phyloP scores from a whole-genome alignment of 2,329 filamentous ascomycete species.

The Stachybotrys chlorohalonatus region DNA sequence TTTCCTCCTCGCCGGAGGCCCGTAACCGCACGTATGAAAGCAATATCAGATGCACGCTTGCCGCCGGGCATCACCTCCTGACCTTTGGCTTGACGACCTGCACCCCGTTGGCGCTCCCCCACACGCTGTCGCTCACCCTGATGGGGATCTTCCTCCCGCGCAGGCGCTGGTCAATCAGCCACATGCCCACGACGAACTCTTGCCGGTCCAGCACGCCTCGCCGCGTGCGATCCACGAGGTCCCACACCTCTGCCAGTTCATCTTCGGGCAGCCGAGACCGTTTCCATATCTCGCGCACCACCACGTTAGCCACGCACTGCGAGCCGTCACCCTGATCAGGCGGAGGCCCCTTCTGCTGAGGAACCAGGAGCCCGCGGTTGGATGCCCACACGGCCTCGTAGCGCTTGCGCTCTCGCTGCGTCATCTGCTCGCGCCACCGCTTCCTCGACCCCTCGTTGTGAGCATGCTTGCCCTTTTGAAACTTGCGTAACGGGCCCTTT shows the following conservation, averaged over 20 bases:
- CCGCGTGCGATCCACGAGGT: slow-evolving; percentile 53
- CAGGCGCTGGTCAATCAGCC: slow-evolving; percentile 74
- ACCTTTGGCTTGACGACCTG: slow-evolving; percentile 24
- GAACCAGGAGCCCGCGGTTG: slow-evolving; percentile 54
- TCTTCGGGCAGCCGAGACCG: slow-evolving; percentile 58
- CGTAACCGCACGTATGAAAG: background rate
- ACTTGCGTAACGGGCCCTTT: slow-evolving; percentile 39
- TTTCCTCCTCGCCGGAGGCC: background rate
- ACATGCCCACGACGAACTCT: slow-evolving; percentile 77
- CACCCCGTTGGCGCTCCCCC: slow-evolving; percentile 55
- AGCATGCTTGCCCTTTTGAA: slow-evolving; percentile 51
- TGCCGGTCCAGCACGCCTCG: slow-evolving; percentile 51
- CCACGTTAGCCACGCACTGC: slow-evolving; percentile 54
- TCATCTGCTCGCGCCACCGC: slow-evolving; percentile 69
- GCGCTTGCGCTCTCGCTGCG: slow-evolving; percentile 61
- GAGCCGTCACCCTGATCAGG: slow-evolving; percentile 16
- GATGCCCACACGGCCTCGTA: slow-evolving; percentile 83
- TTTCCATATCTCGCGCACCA: slow-evolving; percentile 67
- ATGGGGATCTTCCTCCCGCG: slow-evolving; percentile 68
- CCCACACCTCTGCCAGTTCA: slow-evolving; percentile 69
- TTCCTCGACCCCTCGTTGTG: slow-evolving; percentile 69
- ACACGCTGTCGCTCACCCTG: slow-evolving; percentile 64
- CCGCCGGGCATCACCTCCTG: slow-evolving; percentile 6
- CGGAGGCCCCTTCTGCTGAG: slow-evolving; percentile 9
- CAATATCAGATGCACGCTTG: background rate